These are phyloP conservation scores for Boletus barrowsii DNA, from an alignment of 768 basidiomycete species.

Conservation along the genomic window DNA sequence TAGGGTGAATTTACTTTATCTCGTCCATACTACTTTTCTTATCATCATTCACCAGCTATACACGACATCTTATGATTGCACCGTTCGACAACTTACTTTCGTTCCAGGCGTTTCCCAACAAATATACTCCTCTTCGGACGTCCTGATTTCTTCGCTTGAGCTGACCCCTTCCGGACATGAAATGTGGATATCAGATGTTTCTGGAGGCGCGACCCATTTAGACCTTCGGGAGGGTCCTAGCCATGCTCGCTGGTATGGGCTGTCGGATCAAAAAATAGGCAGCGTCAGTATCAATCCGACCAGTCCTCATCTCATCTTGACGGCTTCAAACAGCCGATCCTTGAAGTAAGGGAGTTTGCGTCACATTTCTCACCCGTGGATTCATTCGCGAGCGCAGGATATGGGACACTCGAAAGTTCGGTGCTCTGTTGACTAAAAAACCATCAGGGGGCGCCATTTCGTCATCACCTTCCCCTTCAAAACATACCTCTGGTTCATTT, in stretches of 20 bases:
- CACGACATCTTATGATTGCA: conserved; percentile 81
- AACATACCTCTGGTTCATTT: conserved; percentile 12
- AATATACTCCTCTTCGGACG: conserved; percentile 55
- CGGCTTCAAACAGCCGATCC: conserved; percentile 70
- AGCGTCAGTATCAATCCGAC: conserved; percentile 77
- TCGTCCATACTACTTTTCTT: not conserved
- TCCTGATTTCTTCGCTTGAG: conserved; percentile 70
- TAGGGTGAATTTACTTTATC: conserved; percentile 44
- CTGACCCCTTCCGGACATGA: conserved; percentile 65
- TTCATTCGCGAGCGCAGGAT: conserved; percentile 43
- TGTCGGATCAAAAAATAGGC: conserved; percentile 75
- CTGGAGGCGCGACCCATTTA: conserved; percentile 70
- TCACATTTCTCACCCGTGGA: not conserved
- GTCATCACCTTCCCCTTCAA: conserved; percentile 17
- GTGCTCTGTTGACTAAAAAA: conserved; percentile 35
- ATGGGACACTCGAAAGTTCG: conserved; percentile 76
- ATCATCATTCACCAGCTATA: conserved; percentile 50
- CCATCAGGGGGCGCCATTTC: conserved; percentile 13
- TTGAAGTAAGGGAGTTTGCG: conserved; percentile 51
- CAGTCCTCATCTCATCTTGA: conserved; percentile 61
- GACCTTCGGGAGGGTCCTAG: conserved; percentile 65
- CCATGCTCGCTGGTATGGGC: conserved; percentile 55
- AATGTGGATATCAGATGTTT: conserved; percentile 79
- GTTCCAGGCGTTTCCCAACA: conserved; percentile 69
- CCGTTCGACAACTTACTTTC: conserved; percentile 69